Evolutionary conservation across 176 grass and related monocot genomes (phyloP).

Genomic region (Juncus effusus): DNA sequence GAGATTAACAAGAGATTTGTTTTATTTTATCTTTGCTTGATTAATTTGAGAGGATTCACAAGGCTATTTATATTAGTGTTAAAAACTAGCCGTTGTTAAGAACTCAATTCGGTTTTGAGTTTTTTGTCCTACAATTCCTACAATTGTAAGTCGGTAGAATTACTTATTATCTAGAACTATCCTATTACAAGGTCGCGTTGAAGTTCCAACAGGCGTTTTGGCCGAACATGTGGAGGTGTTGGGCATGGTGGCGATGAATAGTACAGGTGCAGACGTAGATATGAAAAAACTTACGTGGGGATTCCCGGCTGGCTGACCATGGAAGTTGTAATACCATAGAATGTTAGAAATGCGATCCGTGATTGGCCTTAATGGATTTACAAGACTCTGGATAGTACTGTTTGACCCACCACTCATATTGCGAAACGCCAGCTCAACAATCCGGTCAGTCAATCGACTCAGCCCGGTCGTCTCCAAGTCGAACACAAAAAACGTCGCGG

Average conservation of each 20-base stretch:
- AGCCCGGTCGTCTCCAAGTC: slow-evolving; percentile 88
- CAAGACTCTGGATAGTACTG: slow-evolving; percentile 70
- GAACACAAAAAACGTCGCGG: slow-evolving; percentile 83
- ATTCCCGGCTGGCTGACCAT: slow-evolving; percentile 58
- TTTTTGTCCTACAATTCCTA: too few relatives aligned
- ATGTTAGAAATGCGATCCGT: slow-evolving; percentile 29
- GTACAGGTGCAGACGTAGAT: neutral
- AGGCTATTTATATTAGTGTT: too few relatives aligned
- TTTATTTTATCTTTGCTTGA: too few relatives aligned
- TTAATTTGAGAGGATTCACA: too few relatives aligned
- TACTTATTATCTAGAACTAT: too few relatives aligned
- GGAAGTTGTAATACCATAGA: slow-evolving; percentile 56
- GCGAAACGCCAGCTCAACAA: slow-evolving; percentile 80
- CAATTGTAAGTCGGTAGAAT: too few relatives aligned
- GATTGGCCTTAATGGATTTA: slow-evolving; percentile 45
- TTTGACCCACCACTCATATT: slow-evolving; percentile 71
- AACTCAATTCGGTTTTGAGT: too few relatives aligned
- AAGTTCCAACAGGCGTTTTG: slow-evolving; percentile 51
- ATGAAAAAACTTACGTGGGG: slow-evolving; percentile 51
- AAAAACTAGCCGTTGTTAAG: too few relatives aligned
- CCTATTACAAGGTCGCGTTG: slow-evolving; percentile 46
- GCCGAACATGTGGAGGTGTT: slow-evolving; percentile 22
- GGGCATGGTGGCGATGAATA: too few relatives aligned
- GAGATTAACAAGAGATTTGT: too few relatives aligned
- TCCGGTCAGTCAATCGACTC: slow-evolving; percentile 43